These are phyloP conservation scores for peach (Prunus persica) DNA, from an alignment of 306 rosid genomes.

Conservation along the genomic window DNA sequence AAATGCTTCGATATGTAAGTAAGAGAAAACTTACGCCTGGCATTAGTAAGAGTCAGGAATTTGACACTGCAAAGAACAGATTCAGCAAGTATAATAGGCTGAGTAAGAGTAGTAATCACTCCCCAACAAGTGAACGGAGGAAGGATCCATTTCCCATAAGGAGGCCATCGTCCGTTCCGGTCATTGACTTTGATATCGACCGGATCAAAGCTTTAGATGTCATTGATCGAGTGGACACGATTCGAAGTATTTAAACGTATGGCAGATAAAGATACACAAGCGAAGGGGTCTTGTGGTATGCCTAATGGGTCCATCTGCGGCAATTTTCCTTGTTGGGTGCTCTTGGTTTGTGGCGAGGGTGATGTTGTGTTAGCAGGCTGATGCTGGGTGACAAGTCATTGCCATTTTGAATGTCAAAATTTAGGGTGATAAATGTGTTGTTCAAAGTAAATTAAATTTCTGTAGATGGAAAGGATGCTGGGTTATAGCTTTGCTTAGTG, in stretches of 20 bases:
- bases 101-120: constrained; percentile 89
- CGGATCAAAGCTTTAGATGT: constrained; percentile 73
- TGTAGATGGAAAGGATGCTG: constrained; percentile 17
- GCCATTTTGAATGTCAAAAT: constrained; percentile 18
- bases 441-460: background rate
- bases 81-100: constrained; percentile 76
- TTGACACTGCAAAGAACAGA: constrained; percentile 63
- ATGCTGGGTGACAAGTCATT: constrained; percentile 3
- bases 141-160: constrained; percentile 52
- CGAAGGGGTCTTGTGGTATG: background rate
- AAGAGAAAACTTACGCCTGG: constrained; percentile 87
- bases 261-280: background rate
- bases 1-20: constrained; percentile 81
- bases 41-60: constrained; percentile 95
- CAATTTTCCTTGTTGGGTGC: background rate
- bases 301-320: background rate
- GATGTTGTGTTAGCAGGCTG: background rate
- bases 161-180: constrained; percentile 65
- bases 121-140: constrained; percentile 61
- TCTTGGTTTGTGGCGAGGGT: background rate
- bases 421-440: constrained; percentile 5
- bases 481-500: constrained; percentile 15
- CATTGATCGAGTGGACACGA: constrained; percentile 83
- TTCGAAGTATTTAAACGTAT: constrained; percentile 34
- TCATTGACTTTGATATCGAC: constrained; percentile 75